Conservation (phyloP, 2,329 filamentous ascomycete genomes). For the Calycina herbarum region DNA sequence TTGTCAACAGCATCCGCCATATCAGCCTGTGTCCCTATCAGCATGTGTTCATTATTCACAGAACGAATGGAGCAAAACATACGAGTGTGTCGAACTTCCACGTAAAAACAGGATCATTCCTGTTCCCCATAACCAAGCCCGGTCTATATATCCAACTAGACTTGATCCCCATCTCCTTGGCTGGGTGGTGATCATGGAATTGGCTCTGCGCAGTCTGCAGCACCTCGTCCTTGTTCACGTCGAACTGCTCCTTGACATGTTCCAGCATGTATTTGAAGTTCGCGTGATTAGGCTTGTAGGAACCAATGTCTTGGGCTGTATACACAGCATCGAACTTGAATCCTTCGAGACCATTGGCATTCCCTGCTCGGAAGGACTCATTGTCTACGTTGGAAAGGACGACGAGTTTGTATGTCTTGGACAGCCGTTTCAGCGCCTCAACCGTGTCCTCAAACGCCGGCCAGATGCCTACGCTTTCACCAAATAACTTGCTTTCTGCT, state of each 20-base stretch:
- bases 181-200: constrained; percentile 68
- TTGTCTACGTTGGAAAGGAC: constrained; percentile 59
- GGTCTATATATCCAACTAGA: not conserved
- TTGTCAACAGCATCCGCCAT: too few species aligned
- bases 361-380: constrained; percentile 48
- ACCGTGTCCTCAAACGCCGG: constrained; percentile 51
- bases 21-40: too few species aligned
- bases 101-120: too few species aligned
- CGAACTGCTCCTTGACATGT: constrained; percentile 54
- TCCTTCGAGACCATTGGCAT: constrained; percentile 48
- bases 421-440: constrained; percentile 45
- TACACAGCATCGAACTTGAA: constrained; percentile 60
- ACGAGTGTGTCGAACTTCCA: too few species aligned
- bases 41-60: too few species aligned
- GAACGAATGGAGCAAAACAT: too few species aligned
- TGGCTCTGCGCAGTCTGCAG: constrained; percentile 69
- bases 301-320: constrained; percentile 69
- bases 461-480: constrained; percentile 45
- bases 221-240: constrained; percentile 54
- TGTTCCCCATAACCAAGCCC: too few species aligned
- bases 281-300: constrained; percentile 65
- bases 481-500: constrained; percentile 42
- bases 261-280: constrained; percentile 68
- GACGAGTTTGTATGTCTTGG: constrained; percentile 50
- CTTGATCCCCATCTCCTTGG: constrained; percentile 36